Evolutionary conservation across 148 eudicot genomes (phyloP).

Genomic region (Nepenthes mirabilis): DNA sequence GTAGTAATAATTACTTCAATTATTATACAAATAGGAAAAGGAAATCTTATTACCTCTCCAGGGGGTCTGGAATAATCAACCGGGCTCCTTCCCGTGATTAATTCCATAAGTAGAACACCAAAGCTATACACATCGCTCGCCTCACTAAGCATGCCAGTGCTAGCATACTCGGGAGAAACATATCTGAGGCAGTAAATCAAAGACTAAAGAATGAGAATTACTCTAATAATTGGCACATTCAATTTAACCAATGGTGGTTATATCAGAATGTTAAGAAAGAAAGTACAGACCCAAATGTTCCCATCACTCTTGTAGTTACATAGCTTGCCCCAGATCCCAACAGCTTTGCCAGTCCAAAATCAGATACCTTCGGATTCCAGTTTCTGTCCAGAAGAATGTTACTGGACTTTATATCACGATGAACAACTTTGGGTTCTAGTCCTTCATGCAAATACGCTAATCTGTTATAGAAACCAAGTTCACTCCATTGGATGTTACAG

Average conservation of each 20-base stretch:
- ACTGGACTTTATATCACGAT: conserved; percentile 93
- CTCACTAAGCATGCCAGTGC: conserved; percentile 93
- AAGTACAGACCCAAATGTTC: conserved; percentile 80
- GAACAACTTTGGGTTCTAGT: conserved; percentile 94
- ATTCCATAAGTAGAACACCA: conserved; percentile 87
- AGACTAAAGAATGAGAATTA: not conserved
- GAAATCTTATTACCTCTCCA: conserved; percentile 50
- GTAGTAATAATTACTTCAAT: too few species aligned
- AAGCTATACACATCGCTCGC: conserved; percentile 89
- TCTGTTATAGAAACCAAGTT: conserved; percentile 22
- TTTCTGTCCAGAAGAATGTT: conserved; percentile 79
- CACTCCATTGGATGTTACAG: not conserved
- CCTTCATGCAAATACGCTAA: conserved; percentile 95
- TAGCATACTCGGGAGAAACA: conserved; percentile 96
- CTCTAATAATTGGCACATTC: not conserved
- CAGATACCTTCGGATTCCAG: conserved; percentile 88
- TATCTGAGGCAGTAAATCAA: conserved; percentile 32
- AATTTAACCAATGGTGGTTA: not conserved
- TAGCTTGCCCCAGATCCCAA: conserved; percentile 83
- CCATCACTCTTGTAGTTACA: conserved; percentile 96
- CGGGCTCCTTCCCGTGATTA: conserved; percentile 80
- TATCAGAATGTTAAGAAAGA: not conserved
- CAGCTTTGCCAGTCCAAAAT: conserved; percentile 92
- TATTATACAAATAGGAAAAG: not conserved
- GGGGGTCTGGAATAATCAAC: conserved; percentile 92